Evolutionary conservation across 345 rosid genomes (phyloP).

Genomic region (Eutrema japonicum): DNA sequence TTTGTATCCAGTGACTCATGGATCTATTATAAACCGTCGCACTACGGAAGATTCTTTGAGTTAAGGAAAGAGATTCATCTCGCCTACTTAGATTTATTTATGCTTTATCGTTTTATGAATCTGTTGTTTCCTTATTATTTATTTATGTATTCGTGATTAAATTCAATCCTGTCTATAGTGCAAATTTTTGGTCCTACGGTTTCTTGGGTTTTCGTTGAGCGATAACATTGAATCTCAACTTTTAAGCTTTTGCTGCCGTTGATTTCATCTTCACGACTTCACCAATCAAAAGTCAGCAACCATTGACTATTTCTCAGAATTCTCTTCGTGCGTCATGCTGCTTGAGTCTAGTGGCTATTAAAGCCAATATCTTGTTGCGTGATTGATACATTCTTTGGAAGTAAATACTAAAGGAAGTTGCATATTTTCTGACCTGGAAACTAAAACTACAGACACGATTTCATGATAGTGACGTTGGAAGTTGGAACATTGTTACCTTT

Average conservation of each 20-base stretch:
- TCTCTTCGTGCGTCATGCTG: neutral
- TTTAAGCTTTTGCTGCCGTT: neutral
- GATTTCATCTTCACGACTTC: neutral
- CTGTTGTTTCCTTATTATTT: no score
- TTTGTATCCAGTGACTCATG: no score
- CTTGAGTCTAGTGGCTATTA: neutral
- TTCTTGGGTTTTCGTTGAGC: neutral
- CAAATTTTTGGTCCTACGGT: no score
- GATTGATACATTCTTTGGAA: conserved; percentile 10
- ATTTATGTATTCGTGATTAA: no score
- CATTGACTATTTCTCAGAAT: neutral
- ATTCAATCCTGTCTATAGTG: no score
- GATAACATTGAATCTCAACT: neutral
- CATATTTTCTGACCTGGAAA: conserved; percentile 15
- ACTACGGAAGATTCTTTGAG: no score
- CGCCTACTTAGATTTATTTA: no score
- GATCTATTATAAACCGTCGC: no score
- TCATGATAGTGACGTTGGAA: conserved; percentile 16
- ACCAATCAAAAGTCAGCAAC: conserved; percentile 2
- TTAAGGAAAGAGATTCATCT: no score
- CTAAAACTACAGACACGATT: neutral
- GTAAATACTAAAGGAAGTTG: conserved; percentile 8
- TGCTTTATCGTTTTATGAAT: no score
- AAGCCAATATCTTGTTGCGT: conserved; percentile 16
- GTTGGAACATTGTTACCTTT: neutral